Evolutionary conservation across 2,329 filamentous ascomycete species (phyloP), one percentile per base, ranked within the genome.

Genomic region (Sporothrix brasiliensis): DNA sequence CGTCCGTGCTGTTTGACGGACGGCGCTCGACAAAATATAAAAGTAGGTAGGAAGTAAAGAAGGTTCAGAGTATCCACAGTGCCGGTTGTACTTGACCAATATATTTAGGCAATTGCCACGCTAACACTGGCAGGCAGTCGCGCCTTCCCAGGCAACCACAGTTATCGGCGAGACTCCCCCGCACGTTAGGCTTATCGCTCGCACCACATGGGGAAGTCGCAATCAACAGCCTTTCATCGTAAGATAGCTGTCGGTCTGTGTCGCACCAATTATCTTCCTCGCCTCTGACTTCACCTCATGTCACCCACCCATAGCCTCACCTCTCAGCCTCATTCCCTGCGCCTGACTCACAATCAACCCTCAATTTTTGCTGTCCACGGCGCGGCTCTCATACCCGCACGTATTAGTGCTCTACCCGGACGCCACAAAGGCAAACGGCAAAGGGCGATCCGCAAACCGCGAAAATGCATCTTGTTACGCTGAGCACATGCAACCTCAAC

Each of bases 401-500:
- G 34, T 34, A 34, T 34, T 34, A 34, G 34, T 34, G 34, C 34
- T 34, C 7, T 7, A 5, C 34, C 34, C 7, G 34, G 6, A 34
- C 27, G 21, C 16, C 21, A 16, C 34, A 7, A 34, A 34, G 34
- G 34, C 34, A 34, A 9, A 34, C 6, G 34, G 34, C 34, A 34
- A 34, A 34, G 34, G 34, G 34, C 34, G 34, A 34, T 9, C 34
- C 34, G 34, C 63, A 52, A 24, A 49, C 24, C n/a, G 66, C 68
- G 54, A 10, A 50, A 27, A 73, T 74, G 72, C 70, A 70, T 30
- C 75, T 78, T 3, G 75, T 79, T 44, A 78, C 76, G 11, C 74
- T 78, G 54, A 76, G 76, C 66, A 77, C 77, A 14, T 78, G 77
- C 69, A 75, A 73, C 71, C 73, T 79, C 74, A 78, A 78, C 73